Conservation (phyloP, 371 early-diverging fungal species). For the Mortierella sp. region DNA sequence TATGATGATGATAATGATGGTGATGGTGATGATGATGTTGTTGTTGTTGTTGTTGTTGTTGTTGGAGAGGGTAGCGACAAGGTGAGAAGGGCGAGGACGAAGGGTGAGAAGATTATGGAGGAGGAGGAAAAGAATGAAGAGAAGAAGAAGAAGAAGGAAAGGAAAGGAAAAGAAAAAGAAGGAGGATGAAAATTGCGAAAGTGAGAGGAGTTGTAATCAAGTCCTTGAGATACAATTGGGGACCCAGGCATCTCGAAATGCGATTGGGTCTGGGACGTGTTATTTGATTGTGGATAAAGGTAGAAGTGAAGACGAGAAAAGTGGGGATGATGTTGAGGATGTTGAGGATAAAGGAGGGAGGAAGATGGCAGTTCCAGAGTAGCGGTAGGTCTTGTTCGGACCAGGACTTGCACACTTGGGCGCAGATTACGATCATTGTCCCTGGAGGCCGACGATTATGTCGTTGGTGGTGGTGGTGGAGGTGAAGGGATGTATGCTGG, state of each 20-base stretch:
- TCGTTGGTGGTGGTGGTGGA: neutral
- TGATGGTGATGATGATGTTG: no score
- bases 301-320: neutral
- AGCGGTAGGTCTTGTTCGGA: slow-evolving; percentile 23
- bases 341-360: neutral
- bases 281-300: neutral
- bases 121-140: neutral
- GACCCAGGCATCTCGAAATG: neutral
- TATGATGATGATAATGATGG: neutral
- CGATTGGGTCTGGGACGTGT: neutral
- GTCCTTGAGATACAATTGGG: neutral
- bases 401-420: slow-evolving; percentile 23
- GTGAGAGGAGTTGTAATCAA: neutral
- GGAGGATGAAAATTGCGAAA: neutral
- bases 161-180: neutral
- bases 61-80: neutral
- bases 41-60: no score
- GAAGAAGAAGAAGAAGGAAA: neutral
- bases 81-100: neutral
- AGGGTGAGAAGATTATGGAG: neutral
- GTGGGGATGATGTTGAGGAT: neutral
- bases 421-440: slow-evolving; percentile 14
- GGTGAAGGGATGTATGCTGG: neutral
- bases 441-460: neutral
- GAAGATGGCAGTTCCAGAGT: slow-evolving; percentile 11